Conservation (phyloP, 2,329 filamentous ascomycete genomes). For the Alternaria longipes region DNA sequence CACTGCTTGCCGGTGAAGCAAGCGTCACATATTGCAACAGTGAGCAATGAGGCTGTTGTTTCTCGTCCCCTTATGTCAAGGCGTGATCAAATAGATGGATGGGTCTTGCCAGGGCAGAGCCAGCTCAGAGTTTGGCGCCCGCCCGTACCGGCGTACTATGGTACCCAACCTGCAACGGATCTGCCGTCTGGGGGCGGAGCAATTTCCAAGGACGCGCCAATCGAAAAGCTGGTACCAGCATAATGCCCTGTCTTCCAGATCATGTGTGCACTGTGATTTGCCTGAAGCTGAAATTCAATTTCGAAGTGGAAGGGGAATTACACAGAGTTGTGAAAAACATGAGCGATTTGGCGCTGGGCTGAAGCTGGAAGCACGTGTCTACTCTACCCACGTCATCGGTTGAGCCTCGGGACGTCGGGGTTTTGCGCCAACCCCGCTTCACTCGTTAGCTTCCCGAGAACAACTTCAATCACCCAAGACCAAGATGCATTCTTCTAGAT, state of each 20-base stretch:
- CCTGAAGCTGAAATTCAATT: slow-evolving; percentile 27
- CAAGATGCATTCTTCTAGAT: background rate
- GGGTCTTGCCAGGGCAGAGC: background rate
- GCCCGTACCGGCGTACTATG: background rate
- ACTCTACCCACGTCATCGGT: slow-evolving; percentile 19
- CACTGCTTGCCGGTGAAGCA: background rate
- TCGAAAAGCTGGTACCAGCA: background rate
- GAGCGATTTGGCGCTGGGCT: slow-evolving; percentile 4
- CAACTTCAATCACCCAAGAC: background rate
- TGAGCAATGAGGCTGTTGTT: background rate
- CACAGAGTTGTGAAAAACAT: background rate
- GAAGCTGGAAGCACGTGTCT: background rate
- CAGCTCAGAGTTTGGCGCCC: slow-evolving; percentile 6
- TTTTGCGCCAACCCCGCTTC: background rate
- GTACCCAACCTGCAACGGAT: background rate
- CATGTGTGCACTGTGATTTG: slow-evolving; percentile 45
- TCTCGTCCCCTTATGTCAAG: background rate
- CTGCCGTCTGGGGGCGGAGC: slow-evolving; percentile 22
- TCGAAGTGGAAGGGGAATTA: background rate
- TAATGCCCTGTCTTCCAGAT: background rate
- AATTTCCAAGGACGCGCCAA: slow-evolving; percentile 25
- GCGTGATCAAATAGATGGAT: background rate
- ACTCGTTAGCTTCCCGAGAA: background rate
- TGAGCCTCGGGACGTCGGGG: background rate
- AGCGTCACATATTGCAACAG: background rate